Evolutionary conservation across 192 early-diverging fungal genomes (phyloP).

Genomic region (Paraglomus occultum): DNA sequence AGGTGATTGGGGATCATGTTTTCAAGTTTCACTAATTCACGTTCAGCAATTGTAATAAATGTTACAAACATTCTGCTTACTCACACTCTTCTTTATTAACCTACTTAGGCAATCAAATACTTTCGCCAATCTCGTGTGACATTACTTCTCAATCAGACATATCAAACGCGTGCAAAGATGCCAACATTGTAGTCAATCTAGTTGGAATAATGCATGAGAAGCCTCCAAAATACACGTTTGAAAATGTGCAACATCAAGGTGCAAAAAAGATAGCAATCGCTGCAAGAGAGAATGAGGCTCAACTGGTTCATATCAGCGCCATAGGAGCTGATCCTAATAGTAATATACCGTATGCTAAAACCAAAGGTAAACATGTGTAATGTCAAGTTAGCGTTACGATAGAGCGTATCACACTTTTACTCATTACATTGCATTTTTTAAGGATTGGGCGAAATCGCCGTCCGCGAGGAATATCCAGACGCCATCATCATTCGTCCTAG

Average conservation of each 20-base stretch:
- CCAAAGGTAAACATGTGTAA: constrained; percentile 34
- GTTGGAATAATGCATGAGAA: constrained; percentile 41
- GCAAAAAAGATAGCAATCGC: constrained; percentile 35
- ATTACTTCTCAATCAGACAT: constrained; percentile 27
- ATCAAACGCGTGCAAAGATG: constrained; percentile 26
- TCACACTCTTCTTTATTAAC: neutral
- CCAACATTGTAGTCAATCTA: constrained; percentile 33
- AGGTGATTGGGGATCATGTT: neutral
- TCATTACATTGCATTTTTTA: constrained; percentile 10
- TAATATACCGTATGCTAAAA: constrained; percentile 32
- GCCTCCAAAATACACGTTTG: constrained; percentile 35
- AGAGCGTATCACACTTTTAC: neutral
- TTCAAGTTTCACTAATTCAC: neutral
- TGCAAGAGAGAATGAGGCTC: constrained; percentile 26
- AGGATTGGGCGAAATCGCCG: constrained; percentile 35
- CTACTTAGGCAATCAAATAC: constrained; percentile 15
- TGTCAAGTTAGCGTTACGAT: neutral
- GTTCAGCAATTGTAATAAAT: neutral
- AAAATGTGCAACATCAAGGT: constrained; percentile 33
- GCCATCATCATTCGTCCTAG: constrained; percentile 36
- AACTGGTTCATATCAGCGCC: constrained; percentile 35
- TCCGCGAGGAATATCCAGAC: constrained; percentile 28
- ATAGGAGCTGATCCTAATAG: constrained; percentile 35
- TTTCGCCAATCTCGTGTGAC: constrained; percentile 16
- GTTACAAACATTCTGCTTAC: neutral